Base-by-base conservation (phyloP, 225 moss, liverwort and hornwort genomes). In the Pleurozium schreberi region DNA sequence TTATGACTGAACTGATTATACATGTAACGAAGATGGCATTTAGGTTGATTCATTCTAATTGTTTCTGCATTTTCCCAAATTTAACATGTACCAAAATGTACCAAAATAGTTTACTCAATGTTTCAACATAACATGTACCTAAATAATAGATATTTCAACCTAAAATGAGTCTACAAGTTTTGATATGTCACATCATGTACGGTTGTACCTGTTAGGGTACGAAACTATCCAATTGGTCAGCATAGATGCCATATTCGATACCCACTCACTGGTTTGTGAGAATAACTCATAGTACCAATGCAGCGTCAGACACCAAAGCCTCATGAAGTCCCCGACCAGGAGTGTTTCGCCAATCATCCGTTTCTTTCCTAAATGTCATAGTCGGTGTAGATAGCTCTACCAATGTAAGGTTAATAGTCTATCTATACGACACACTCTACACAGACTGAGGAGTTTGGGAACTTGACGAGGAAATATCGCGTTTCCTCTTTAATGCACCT, bases 401-500 rank as follows among this genome's bases (percentile, higher is more conserved):
- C 64, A 76, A 63, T 10, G 21, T 49, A 49, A 81, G 40, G 22
- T 31, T 82, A 36, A 65, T 57, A 34, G 19, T 21, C 52, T 36
- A 60, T 67, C 10, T 10, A n/a, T 33, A 23, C 66, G 74, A 65
- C 19, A 66, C 60, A 85, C 63, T 83, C 80, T 93, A 93, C 75
- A 64, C 63, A 81, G 76, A 60, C 86, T 64, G 87, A 68, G 80
- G 87, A 62, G 50, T 88, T 84, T 55, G 88, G 52, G 84, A 86
- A 55, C 79, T 88, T 73, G 93, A 91, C 25, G 89, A 88, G 40
- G 91, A 81, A n/a, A 82, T 42, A 74, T 84, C 88, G 73, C 89
- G 88, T 84, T 91, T 93, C 86, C 94, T 88, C 89, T 91, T 94
- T 18, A 79, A 71, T 21, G 82, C 75, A 87, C 90, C 86, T 90